Evolutionary conservation across 2,329 filamentous ascomycete genomes (phyloP).

Genomic region (Arthrinium puccinioides): DNA sequence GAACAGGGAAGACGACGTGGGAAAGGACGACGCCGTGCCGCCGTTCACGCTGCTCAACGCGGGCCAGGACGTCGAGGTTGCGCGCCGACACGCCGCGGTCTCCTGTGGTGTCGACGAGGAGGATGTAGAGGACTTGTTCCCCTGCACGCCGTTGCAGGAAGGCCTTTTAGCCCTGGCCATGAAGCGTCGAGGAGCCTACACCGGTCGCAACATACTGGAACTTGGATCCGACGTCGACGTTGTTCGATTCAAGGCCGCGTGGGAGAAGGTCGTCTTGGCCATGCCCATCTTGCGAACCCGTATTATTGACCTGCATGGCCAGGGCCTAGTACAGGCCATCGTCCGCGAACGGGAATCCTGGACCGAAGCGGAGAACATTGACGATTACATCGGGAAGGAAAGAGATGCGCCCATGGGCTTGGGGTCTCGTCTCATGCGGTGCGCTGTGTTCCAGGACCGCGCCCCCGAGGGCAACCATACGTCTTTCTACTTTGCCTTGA

Average conservation of each 20-base stretch:
- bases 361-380: background rate
- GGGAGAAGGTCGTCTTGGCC: background rate
- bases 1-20: background rate
- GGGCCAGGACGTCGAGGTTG: slow-evolving; percentile 14
- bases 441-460: background rate
- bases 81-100: slow-evolving; percentile 35
- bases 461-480: background rate
- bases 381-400: background rate
- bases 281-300: slow-evolving; percentile 1
- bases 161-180: background rate
- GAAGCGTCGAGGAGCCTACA: slow-evolving; percentile 14
- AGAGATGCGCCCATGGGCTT: background rate
- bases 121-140: slow-evolving; percentile 1
- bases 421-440: background rate
- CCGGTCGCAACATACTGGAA: slow-evolving; percentile 11
- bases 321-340: slow-evolving; percentile 11
- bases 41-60: slow-evolving; percentile 13
- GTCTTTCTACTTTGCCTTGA: background rate
- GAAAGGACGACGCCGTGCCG: background rate
- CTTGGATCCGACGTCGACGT: background rate
- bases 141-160: slow-evolving; percentile 3
- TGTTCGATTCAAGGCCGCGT: background rate
- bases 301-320: slow-evolving; percentile 1
- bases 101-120: background rate
- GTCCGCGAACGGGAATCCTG: background rate